Percentiles rank a stretch among this genome's conserved stretches.
Conservation (phyloP, 2,329 filamentous ascomycete genomes). For the Rasamsonia emersonii region DNA sequence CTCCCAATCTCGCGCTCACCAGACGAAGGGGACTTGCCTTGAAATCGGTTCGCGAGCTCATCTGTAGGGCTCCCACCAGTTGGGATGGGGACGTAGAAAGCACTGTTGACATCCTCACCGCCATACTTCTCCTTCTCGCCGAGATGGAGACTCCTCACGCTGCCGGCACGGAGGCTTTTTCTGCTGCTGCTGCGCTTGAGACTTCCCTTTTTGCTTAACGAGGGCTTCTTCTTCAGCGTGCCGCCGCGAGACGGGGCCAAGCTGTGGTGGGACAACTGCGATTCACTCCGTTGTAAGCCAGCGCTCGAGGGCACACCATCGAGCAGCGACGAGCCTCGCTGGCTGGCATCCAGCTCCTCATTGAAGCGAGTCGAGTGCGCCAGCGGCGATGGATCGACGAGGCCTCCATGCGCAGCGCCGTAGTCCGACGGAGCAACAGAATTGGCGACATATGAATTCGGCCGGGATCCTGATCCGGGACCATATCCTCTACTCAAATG, state of each 20-base stretch:
- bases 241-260: constrained; percentile 46
- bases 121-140: constrained; percentile 53
- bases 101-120: constrained; percentile 63
- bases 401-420: constrained; percentile 25
- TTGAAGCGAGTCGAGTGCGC: constrained; percentile 30
- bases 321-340: constrained; percentile 24
- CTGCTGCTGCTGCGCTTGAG: constrained; percentile 72
- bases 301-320: constrained; percentile 18
- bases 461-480: constrained; percentile 26
- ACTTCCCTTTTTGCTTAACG: constrained; percentile 64
- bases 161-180: constrained; percentile 74
- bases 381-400: constrained; percentile 22
- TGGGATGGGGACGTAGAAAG: constrained; percentile 82
- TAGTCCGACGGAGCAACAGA: constrained; percentile 23
- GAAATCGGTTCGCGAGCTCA: constrained; percentile 75
- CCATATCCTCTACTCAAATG: constrained; percentile 26
- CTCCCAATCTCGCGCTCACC: constrained; percentile 2
- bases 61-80: constrained; percentile 84
- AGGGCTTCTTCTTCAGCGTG: constrained; percentile 83
- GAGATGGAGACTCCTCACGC: constrained; percentile 69
- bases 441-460: constrained; percentile 32
- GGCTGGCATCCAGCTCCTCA: constrained; percentile 30
- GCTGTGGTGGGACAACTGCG: constrained; percentile 35
- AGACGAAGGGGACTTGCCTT: constrained; percentile 42
- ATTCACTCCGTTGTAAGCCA: constrained; percentile 30